A percentile compares a stretch with the other conserved stretches of the same genome.
phyloP scores from a whole-genome alignment of 176 grass and related monocot genomes.

The Cocos nucifera region DNA sequence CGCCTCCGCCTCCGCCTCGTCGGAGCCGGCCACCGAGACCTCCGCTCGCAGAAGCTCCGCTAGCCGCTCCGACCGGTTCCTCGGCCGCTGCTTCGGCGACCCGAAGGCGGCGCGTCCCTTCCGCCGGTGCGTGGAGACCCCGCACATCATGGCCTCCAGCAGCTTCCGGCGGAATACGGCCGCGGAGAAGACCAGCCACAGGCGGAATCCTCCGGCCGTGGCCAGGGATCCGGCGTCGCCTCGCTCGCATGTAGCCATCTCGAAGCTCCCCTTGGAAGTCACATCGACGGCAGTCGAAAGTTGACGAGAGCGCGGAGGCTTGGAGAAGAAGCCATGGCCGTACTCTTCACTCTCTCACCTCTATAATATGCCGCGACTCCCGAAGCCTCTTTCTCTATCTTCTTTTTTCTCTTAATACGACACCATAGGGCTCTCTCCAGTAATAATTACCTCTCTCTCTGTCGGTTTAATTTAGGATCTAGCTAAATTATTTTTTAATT shows the following conservation, averaged over 20 bases:
- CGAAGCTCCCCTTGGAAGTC: no score
- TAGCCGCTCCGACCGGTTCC: neutral
- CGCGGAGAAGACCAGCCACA: neutral
- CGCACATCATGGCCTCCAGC: conserved; percentile 5
- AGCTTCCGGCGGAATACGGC: neutral
- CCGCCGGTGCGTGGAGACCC: neutral
- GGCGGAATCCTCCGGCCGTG: neutral
- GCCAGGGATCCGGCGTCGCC: neutral
- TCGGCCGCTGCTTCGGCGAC: neutral
- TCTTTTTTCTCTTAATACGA: no score
- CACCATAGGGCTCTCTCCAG: no score
- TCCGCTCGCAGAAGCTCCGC: conserved; percentile 10
- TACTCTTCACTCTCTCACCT: no score
- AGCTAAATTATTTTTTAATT: no score
- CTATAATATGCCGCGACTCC: no score
- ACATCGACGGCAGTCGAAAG: no score
- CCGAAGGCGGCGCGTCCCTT: neutral
- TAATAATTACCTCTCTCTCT: no score
- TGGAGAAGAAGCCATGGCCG: no score
- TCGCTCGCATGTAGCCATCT: conserved; percentile 4
- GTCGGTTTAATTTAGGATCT: no score
- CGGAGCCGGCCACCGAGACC: neutral
- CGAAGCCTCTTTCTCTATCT: no score
- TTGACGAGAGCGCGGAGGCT: no score
- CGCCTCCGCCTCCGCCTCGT: neutral